Percentiles rank a stretch among this genome's conserved stretches.
These are phyloP conservation scores for Rhizopus arrhizus DNA, from an alignment of 371 early-diverging fungal genomes.

Conservation along the genomic window DNA sequence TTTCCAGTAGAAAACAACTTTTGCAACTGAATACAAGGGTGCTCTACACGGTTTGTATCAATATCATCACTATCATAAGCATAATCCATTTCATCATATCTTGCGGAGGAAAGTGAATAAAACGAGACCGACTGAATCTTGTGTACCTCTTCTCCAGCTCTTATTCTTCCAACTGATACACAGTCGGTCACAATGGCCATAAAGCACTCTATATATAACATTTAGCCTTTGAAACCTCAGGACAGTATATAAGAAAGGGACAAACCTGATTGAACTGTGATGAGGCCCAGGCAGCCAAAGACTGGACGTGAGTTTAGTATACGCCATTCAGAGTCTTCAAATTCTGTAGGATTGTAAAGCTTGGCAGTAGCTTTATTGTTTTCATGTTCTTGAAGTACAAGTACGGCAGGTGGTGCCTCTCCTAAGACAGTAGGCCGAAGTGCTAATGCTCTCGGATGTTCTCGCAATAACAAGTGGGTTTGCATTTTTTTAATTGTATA, in stretches of 20 bases:
- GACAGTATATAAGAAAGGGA: background rate
- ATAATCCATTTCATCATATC: constrained; percentile 55
- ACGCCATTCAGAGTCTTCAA: constrained; percentile 53
- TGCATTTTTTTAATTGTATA: constrained; percentile 35
- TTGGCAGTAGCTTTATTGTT: constrained; percentile 47
- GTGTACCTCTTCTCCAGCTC: constrained; percentile 64
- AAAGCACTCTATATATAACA: constrained; percentile 61
- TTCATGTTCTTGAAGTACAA: constrained; percentile 45
- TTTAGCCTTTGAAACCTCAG: background rate
- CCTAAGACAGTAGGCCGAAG: constrained; percentile 52
- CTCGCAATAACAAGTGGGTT: constrained; percentile 50
- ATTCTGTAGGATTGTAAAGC: constrained; percentile 48
- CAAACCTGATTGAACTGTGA: constrained; percentile 65
- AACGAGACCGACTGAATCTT: constrained; percentile 64
- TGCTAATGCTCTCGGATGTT: constrained; percentile 53
- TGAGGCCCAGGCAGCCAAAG: constrained; percentile 72
- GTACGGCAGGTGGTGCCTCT: constrained; percentile 49
- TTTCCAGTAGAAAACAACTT: constrained; percentile 71
- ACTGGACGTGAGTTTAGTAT: constrained; percentile 62
- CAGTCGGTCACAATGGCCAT: constrained; percentile 74
- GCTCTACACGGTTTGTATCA: constrained; percentile 33
- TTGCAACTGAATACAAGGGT: constrained; percentile 65
- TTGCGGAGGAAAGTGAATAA: constrained; percentile 61
- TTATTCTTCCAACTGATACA: constrained; percentile 58
- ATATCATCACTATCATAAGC: constrained; percentile 43